Evolutionary conservation across 2,329 filamentous ascomycete species (phyloP), one percentile per base, ranked within the genome.

Genomic region (Colletotrichum limetticola): DNA sequence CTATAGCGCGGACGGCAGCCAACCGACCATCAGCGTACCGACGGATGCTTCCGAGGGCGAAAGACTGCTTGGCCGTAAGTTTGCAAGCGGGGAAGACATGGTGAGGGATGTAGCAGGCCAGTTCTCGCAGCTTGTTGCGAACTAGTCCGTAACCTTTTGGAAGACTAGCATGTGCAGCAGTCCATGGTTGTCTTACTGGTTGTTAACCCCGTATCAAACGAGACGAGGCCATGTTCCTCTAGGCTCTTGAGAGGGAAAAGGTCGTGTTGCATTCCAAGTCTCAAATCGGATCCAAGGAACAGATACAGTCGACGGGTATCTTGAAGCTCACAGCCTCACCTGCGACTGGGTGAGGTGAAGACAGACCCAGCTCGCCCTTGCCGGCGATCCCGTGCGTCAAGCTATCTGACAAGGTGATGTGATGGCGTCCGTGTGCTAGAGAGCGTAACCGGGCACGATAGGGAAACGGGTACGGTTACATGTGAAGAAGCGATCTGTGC

Each of bases 101-200:
- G 79, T 83, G 3, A 78, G 77, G 49, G 78, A 77, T 53, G 78
- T 82, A 26, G 77, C 78, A 2, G 76, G 77, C 42, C 81, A 84
- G 57, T 82, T 81, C 60, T 67, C 83, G 14, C 77, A 79, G 49
- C 76, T 83, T 19, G 58, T 55, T 22, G 52, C 16, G 52, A 19
- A 19, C 7, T 9, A 11, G 28, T 2, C 26, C 35, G 9, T 66
- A 42, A 49, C 30, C 32, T 19, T 57, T 26, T 7, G 52, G 16
- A 56, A 14, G 62, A 9, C 22, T 35, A 60, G 37, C 22, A n/a
- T 12, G 28, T 22, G 26, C 24, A 35, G 19, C 28, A 9, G 24
- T 22, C 42, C 26, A 30, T 52, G 46, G 60, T 26, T 12, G 6
- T 42, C 24, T 28, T 46, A 30, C 14, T 19, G 19, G n/a, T 11